Conservation (phyloP, 169 alveolate species). For the Cryptosporidium andersoni region DNA sequence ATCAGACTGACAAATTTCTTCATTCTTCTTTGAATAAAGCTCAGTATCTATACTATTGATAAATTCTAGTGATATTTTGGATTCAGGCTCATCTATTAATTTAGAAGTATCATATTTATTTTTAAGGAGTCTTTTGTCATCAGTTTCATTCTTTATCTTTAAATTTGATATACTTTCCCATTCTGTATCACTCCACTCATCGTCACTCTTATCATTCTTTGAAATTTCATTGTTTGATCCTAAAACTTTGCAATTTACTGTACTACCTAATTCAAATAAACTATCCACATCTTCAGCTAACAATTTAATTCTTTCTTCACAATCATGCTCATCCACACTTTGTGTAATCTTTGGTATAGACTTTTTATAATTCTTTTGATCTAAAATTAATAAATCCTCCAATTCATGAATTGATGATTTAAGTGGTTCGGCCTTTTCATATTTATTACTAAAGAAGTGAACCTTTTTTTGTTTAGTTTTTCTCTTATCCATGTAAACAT, state of each 20-base stretch:
- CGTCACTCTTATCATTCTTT: constrained; percentile 4
- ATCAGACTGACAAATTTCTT: neutral
- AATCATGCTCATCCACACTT: constrained; percentile 1
- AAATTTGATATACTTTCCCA: constrained; percentile 9
- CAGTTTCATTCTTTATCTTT: neutral
- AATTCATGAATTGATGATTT: constrained; percentile 44
- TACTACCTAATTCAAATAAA: constrained; percentile 1
- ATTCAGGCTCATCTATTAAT: neutral
- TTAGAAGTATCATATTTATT: neutral
- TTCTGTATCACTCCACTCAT: constrained; percentile 36
- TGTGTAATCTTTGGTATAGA: neutral
- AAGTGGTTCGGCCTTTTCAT: neutral
- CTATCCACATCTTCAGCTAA: constrained; percentile 40
- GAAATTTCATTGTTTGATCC: neutral
- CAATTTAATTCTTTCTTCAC: constrained; percentile 11
- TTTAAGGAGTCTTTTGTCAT: neutral
- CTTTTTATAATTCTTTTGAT: neutral
- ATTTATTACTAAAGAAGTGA: no score
- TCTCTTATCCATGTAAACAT: no score
- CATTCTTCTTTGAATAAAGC: neutral
- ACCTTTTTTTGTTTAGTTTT: no score
- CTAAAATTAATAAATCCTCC: constrained; percentile 6
- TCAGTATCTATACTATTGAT: neutral
- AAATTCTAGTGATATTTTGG: neutral
- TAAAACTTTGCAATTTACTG: neutral